Evolutionary conservation across 805 yeast genomes (phyloP), one percentile per base, ranked within the genome.

Genomic region (Pichia ethanolica): DNA sequence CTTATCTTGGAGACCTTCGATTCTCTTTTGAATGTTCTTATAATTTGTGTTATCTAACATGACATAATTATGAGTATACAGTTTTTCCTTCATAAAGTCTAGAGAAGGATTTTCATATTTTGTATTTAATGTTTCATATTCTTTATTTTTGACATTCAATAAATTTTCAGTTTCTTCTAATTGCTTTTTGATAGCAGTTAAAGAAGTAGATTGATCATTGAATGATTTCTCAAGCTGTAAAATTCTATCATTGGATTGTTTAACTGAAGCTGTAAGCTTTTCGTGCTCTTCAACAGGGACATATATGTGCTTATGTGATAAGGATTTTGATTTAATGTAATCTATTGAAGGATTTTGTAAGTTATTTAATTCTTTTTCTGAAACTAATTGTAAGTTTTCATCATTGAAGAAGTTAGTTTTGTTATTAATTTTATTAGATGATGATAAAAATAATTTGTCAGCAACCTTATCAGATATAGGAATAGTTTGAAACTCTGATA

Each of bases 101-200:
- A 46, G 38, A 40, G 51, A 56, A 32, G 79, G 78, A 7, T 54
- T 50, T 9, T 54, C 57, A 25, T 57, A n/a, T 44, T 47, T 46
- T 10, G 27, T 25, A 30, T 56, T 53, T 10, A 38, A 11, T 14
- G 11, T 9, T 5, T 11, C 20, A 20, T 25, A 33, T 25, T 36
- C 47, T 9, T 30, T 1, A 30, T 30, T 6, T 30, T 30, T 30
- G 32, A 30, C 39, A 13, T 28, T 26, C 32, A 30, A 30, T 30
- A 7, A 9, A 30, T 30, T 30, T 30, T 30, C 32, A 30, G 13
- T 35, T 35, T 35, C 10, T 35, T 20, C 20, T 20, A 20, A 20
- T 20, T 20, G 20, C 20, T 20, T 20, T 20, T 20, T 20, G 20
- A 20, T 20, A 20, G 20, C 20, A 20, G 36, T 2, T 12, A 35